phyloP scores from a whole-genome alignment of 2,329 filamentous ascomycete genomes.

The Penicillium sclerotigenum region DNA sequence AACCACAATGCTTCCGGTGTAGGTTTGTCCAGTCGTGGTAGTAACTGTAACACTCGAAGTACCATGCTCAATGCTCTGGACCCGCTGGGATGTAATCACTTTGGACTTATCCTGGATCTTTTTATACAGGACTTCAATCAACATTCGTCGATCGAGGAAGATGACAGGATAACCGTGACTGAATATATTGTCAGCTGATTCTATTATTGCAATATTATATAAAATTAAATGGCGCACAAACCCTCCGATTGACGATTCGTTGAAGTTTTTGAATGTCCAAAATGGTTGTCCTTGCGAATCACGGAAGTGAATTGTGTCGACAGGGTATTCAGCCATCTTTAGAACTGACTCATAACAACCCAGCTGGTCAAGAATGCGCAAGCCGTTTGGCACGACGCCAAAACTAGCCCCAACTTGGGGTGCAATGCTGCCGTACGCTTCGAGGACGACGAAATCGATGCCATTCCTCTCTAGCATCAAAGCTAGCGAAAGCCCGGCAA shows the following conservation, averaged over 20 bases:
- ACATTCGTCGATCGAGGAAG: slow-evolving; percentile 25
- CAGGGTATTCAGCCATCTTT: slow-evolving; percentile 5
- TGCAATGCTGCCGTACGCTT: slow-evolving; percentile 42
- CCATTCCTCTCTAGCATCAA: slow-evolving; percentile 44
- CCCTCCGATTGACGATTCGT: neutral
- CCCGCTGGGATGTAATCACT: slow-evolving; percentile 17
- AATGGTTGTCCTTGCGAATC: slow-evolving; percentile 5
- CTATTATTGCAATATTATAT: neutral
- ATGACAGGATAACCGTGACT: slow-evolving; percentile 23
- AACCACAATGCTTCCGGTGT: slow-evolving; percentile 35
- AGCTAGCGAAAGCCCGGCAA: slow-evolving; percentile 48
- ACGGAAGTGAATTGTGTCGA: slow-evolving; percentile 8
- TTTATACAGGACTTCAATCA: slow-evolving; percentile 25
- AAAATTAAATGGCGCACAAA: neutral
- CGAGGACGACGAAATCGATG: slow-evolving; percentile 49
- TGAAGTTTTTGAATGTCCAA: slow-evolving; percentile 3
- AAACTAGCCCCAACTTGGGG: slow-evolving; percentile 50
- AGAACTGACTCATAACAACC: slow-evolving; percentile 35
- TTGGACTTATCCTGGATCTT: slow-evolving; percentile 24
- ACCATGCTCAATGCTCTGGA: slow-evolving; percentile 6
- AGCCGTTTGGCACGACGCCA: slow-evolving; percentile 44
- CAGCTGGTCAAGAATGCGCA: slow-evolving; percentile 51
- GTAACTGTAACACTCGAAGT: slow-evolving; percentile 5
- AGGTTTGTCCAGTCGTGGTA: slow-evolving; percentile 11
- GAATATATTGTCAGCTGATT: neutral